Evolutionary conservation across 2,329 filamentous ascomycete genomes (phyloP).

Genomic region (Blastomyces gilchristii): DNA sequence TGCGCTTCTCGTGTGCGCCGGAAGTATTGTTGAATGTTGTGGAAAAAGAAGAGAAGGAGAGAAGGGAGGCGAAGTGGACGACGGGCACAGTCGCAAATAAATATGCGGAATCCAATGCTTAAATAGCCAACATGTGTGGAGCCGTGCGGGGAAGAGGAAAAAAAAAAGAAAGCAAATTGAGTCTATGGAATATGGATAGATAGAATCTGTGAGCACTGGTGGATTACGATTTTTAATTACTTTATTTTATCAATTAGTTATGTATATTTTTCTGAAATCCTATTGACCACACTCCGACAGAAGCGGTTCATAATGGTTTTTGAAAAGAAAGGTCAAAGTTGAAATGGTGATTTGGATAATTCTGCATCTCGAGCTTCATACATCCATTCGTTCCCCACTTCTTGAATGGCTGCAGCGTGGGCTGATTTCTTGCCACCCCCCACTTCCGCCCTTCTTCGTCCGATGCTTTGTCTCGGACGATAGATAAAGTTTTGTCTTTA

Average conservation of each 20-base stretch:
- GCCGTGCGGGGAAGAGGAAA: background rate
- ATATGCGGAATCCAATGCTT: no score
- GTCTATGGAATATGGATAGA: no score
- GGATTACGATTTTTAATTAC: no score
- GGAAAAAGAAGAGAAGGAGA: no score
- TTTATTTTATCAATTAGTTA: no score
- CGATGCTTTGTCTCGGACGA: background rate
- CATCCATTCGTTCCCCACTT: background rate
- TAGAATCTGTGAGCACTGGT: no score
- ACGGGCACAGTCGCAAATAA: no score
- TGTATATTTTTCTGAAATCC: no score
- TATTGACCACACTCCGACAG: no score
- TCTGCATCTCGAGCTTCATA: background rate
- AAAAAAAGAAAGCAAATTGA: background rate
- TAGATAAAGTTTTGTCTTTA: background rate
- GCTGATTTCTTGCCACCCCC: background rate
- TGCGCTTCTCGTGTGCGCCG: background rate
- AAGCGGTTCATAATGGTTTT: no score
- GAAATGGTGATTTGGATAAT: no score
- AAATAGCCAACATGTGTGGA: background rate
- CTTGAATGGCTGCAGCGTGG: background rate
- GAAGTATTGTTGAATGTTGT: background rate
- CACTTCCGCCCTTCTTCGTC: background rate
- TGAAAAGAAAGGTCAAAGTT: no score
- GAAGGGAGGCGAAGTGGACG: background rate